A percentile compares a stretch with the other conserved stretches of the same genome.
Conservation (phyloP, 2,329 filamentous ascomycete species). For the Furcasterigmium furcatum region DNA sequence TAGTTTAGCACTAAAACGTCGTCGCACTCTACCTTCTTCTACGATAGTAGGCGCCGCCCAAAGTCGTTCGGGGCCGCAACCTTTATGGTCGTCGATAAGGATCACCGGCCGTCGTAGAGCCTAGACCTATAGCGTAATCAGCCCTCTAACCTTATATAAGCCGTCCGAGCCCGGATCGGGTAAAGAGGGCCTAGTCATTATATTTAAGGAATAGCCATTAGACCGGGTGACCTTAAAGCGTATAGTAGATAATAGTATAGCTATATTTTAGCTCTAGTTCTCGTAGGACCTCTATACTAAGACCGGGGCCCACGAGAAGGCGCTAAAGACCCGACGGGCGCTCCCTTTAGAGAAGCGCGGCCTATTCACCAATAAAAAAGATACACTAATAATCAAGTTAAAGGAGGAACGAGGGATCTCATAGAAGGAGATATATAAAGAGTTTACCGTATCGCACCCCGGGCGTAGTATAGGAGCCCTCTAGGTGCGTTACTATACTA, state of each 20-base stretch:
- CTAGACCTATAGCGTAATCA: not conserved
- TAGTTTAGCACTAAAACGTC: constrained; percentile 11
- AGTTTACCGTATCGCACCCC: constrained; percentile 1
- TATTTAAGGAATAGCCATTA: constrained; percentile 4
- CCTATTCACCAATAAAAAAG: constrained; percentile 3
- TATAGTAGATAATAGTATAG: not conserved
- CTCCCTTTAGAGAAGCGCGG: not conserved
- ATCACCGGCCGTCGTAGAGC: not conserved
- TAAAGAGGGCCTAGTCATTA: not conserved
- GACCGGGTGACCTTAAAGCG: constrained; percentile 2
- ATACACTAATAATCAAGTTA: constrained; percentile 1
- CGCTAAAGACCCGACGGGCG: not conserved
- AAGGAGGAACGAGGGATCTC: constrained; percentile 3
- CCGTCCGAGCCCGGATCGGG: not conserved
- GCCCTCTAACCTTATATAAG: not conserved
- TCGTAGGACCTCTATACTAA: constrained; percentile 1
- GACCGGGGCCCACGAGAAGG: not conserved
- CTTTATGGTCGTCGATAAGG: not conserved
- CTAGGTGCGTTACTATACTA: constrained; percentile 5
- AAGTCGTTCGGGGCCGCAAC: not conserved
- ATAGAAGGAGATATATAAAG: constrained; percentile 3
- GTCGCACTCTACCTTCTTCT: not conserved
- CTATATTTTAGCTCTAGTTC: constrained; percentile 5
- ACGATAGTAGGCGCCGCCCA: not conserved
- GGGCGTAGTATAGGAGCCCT: constrained; percentile 2